Conservation (phyloP, 495 filamentous ascomycete genomes). For the Annulohypoxylon nitens region DNA sequence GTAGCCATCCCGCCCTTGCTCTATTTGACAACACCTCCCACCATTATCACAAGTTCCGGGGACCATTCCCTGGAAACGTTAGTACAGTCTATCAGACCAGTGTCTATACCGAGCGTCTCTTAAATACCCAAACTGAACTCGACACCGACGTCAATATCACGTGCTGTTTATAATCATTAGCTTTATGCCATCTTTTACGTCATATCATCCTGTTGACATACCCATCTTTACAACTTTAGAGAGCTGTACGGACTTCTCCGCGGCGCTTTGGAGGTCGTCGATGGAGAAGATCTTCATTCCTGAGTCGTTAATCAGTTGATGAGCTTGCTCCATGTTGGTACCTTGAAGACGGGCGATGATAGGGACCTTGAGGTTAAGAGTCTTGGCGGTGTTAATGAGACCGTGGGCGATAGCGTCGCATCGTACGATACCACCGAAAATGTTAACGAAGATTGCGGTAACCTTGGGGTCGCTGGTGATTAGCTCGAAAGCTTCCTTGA, state of each 20-base stretch:
- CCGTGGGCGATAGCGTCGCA: slow-evolving; percentile 98
- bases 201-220: slow-evolving; percentile 59
- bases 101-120: slow-evolving; percentile 51
- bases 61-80: slow-evolving; percentile 48
- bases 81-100: slow-evolving; percentile 53
- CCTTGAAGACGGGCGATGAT: slow-evolving; percentile 97
- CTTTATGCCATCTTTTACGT: neutral
- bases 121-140: slow-evolving; percentile 98
- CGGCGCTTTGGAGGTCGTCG: slow-evolving; percentile 95
- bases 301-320: slow-evolving; percentile 96
- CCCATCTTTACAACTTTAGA: slow-evolving; percentile 99
- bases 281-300: slow-evolving; percentile 99
- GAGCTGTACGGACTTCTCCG: slow-evolving; percentile 98
- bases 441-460: slow-evolving; percentile 99
- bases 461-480: slow-evolving; percentile 99
- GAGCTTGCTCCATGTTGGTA: slow-evolving; percentile 97
- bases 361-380: slow-evolving; percentile 93
- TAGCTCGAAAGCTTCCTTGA: slow-evolving; percentile 96
- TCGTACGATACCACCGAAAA: slow-evolving; percentile 98
- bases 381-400: slow-evolving; percentile 91
- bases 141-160: slow-evolving; percentile 97
- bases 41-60: slow-evolving; percentile 36
- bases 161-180: slow-evolving; percentile 65
- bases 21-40: slow-evolving; percentile 48
- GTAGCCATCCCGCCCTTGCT: slow-evolving; percentile 47